phyloP scores from a whole-genome alignment of 2,329 filamentous ascomycete species.

The Neoscytalidium dimidiatum region DNA sequence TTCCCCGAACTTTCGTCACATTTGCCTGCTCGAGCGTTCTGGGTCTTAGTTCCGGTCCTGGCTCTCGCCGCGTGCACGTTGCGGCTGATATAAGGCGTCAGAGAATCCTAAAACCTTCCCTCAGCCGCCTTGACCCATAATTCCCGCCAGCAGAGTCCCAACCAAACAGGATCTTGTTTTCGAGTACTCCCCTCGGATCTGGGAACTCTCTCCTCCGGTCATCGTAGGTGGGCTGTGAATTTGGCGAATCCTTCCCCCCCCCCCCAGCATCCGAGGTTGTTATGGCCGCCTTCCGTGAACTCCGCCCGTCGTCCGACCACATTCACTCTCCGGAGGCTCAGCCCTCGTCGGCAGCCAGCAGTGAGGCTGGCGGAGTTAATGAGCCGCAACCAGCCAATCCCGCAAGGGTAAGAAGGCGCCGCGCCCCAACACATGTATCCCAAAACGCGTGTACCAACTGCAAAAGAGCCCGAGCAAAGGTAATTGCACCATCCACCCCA shows the following conservation, averaged over 20 bases:
- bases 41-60: neutral
- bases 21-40: conserved; percentile 7
- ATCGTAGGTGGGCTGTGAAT: neutral
- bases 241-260: neutral
- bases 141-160: neutral
- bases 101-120: neutral
- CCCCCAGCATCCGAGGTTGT: neutral
- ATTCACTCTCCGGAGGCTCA: conserved; percentile 7
- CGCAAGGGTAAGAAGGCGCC: conserved; percentile 18
- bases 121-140: neutral
- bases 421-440: conserved; percentile 28
- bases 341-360: conserved; percentile 14
- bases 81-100: conserved; percentile 14
- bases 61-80: conserved; percentile 9
- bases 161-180: neutral
- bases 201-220: neutral
- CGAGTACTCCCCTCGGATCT: neutral
- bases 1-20: conserved; percentile 18
- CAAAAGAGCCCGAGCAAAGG: conserved; percentile 32
- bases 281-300: conserved; percentile 25
- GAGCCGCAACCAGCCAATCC: conserved; percentile 4
- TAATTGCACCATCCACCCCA: conserved; percentile 17
- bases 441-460: conserved; percentile 32
- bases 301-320: conserved; percentile 21
- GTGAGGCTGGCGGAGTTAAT: conserved; percentile 6